These are phyloP conservation scores for Ogataea siamensis DNA, from an alignment of 805 yeast genomes.

Conservation along the genomic window DNA sequence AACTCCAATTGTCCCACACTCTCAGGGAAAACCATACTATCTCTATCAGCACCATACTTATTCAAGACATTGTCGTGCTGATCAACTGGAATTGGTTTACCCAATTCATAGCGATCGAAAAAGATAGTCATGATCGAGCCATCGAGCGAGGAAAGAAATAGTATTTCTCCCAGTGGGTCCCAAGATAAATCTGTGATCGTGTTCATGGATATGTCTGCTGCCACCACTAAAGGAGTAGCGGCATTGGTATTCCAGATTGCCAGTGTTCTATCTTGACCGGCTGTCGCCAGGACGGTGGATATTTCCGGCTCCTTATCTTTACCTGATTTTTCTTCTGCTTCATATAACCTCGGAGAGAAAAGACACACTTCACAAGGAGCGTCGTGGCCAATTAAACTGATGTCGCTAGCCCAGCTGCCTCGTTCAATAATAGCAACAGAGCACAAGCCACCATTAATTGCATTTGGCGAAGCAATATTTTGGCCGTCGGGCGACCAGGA, in stretches of 20 bases:
- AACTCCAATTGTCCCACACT: constrained; percentile 72
- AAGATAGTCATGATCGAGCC: constrained; percentile 70
- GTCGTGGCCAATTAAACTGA: constrained; percentile 77
- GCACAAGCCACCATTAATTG: constrained; percentile 78
- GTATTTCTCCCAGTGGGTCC: constrained; percentile 74
- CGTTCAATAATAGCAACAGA: constrained; percentile 71
- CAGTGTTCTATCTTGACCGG: constrained; percentile 88
- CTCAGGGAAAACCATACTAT: constrained; percentile 82
- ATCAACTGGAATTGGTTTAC: constrained; percentile 57
- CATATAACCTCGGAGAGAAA: constrained; percentile 69
- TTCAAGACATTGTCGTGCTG: constrained; percentile 67
- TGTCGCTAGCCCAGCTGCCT: constrained; percentile 76
- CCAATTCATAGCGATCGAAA: constrained; percentile 66
- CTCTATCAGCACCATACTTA: constrained; percentile 86
- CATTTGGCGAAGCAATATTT: constrained; percentile 81
- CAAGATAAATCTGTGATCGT: constrained; percentile 88
- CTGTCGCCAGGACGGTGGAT: constrained; percentile 85
- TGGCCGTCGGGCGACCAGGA: constrained; percentile 95
- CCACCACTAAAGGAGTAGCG: constrained; percentile 76
- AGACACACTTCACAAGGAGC: constrained; percentile 81
- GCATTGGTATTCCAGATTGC: constrained; percentile 84
- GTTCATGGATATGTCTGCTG: constrained; percentile 69
- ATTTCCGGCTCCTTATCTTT: constrained; percentile 24
- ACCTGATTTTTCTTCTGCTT: constrained; percentile 21
- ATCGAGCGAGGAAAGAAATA: constrained; percentile 81